Percentiles rank a stretch among this genome's conserved stretches.
These are phyloP conservation scores for Oldenlandia corymbosa DNA, from an alignment of 257 asterid genomes.

Conservation along the genomic window DNA sequence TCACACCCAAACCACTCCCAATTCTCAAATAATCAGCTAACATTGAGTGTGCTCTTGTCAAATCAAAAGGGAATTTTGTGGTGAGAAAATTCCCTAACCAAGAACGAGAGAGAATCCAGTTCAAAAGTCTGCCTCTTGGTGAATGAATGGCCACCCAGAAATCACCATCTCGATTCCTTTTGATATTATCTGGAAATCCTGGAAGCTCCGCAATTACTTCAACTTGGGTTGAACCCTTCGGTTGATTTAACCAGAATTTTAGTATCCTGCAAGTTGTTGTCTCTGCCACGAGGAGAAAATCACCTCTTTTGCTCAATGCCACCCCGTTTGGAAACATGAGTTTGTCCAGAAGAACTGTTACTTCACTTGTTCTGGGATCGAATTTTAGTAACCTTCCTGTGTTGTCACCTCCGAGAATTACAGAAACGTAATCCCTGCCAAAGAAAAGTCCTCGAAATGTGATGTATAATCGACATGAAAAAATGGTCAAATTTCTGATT, in stretches of 20 bases:
- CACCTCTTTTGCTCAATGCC: slow-evolving; percentile 45
- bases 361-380: slow-evolving; percentile 36
- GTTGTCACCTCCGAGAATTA: slow-evolving; percentile 32
- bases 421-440: background rate
- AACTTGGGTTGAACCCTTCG: slow-evolving; percentile 27
- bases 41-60: slow-evolving; percentile 25
- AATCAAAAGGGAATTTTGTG: slow-evolving; percentile 31
- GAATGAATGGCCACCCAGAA: slow-evolving; percentile 76
- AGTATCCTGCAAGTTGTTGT: slow-evolving; percentile 48
- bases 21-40: slow-evolving; percentile 22
- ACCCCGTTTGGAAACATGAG: slow-evolving; percentile 81
- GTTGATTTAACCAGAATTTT: slow-evolving; percentile 48
- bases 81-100: slow-evolving; percentile 41
- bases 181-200: slow-evolving; percentile 73
- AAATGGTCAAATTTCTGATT: too few species aligned
- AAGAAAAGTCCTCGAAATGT: too few species aligned
- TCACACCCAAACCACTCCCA: slow-evolving; percentile 48
- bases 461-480: too few species aligned
- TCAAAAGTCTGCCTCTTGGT: slow-evolving; percentile 25
- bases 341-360: slow-evolving; percentile 30
- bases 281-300: slow-evolving; percentile 56
- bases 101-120: slow-evolving; percentile 39
- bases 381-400: slow-evolving; percentile 61
- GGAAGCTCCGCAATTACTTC: slow-evolving; percentile 38
- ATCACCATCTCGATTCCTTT: slow-evolving; percentile 43